These are phyloP conservation scores for Coemansia sp. DNA, from an alignment of 192 early-diverging fungal genomes.

Conservation along the genomic window DNA sequence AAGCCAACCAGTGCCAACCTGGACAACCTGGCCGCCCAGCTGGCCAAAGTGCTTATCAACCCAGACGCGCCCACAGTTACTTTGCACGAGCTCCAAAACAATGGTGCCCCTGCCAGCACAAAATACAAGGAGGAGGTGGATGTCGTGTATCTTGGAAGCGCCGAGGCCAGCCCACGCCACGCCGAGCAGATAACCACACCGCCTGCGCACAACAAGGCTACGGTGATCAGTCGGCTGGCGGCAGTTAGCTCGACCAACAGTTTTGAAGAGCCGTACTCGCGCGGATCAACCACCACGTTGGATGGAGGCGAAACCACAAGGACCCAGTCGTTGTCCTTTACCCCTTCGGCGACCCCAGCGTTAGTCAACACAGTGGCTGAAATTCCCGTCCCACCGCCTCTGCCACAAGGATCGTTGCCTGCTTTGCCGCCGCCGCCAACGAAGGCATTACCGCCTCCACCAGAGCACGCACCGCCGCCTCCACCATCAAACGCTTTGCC, in stretches of 20 bases:
- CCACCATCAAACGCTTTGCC: neutral
- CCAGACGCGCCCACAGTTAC: constrained; percentile 12
- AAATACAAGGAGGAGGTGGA: constrained; percentile 5
- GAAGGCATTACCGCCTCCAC: neutral
- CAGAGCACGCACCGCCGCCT: neutral
- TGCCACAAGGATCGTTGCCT: neutral
- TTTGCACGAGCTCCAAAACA: neutral
- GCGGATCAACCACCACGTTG: constrained; percentile 5
- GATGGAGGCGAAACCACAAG: constrained; percentile 6
- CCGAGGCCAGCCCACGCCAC: constrained; percentile 21
- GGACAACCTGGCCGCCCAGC: constrained; percentile 37
- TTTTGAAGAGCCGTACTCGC: neutral
- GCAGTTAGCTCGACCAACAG: neutral
- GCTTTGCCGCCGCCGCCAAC: neutral
- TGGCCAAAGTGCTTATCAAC: constrained; percentile 31
- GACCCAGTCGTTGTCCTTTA: neutral
- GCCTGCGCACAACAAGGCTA: constrained; percentile 19
- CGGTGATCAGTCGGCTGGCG: constrained; percentile 11
- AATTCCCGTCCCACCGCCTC: neutral
- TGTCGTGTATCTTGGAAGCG: constrained; percentile 8
- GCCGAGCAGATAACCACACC: constrained; percentile 27
- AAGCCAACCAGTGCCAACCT: constrained; percentile 35
- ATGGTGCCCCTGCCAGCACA: neutral
- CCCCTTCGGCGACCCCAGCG: neutral
- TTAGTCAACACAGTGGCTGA: neutral